Evolutionary conservation across 306 rosid species (phyloP), one percentile per base, ranked within the genome.

Genomic region (Malus asiatica): DNA sequence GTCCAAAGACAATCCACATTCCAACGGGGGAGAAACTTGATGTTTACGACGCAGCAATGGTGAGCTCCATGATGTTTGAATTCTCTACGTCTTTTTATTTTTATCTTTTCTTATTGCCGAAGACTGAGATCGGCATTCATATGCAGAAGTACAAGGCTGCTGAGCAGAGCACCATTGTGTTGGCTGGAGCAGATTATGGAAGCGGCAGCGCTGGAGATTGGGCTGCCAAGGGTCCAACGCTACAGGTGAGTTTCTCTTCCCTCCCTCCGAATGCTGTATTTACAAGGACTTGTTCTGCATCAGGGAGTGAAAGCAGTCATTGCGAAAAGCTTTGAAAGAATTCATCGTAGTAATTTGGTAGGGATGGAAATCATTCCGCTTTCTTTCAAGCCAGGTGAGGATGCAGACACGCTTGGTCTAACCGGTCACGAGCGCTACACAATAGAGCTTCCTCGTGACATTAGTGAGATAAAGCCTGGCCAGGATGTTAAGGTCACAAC

Each of bases 201-300:
- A 78, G 78, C 30, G 87, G 89, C 76, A 86, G 86, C 78, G 73
- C 87, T 35, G 53, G 79, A 42, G 86, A 81, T 70, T 86, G 84
- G 86, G 86, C 84, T 44, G 87, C 89, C n/a, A 86, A 81, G 85
- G 87, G 89, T 80, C 84, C 82, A 58, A 27, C 70, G 68, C 75
- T 86, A 73, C 79, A 84, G 30, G 88, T 84, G 46, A 79, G 88
- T 57, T 23, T 14, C 8, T 30, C 29, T 71, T n/a, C 44, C 44
- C 3, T 67, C 20, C 11, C 44, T 40, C 11, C 3, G 45, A 42
- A 9, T 42, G 3, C 45, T 42, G 7, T 9, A 42, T 8, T 42
- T 42, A 42, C 45, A 42, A 42, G 12, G 45, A 8, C 45, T 2
- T 2, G 7, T 52, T 20, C 1, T 46, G 16, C 59, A 46, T 19